Evolutionary conservation across 768 basidiomycete genomes (phyloP).

Genomic region (Melanogaster broomeanus): DNA sequence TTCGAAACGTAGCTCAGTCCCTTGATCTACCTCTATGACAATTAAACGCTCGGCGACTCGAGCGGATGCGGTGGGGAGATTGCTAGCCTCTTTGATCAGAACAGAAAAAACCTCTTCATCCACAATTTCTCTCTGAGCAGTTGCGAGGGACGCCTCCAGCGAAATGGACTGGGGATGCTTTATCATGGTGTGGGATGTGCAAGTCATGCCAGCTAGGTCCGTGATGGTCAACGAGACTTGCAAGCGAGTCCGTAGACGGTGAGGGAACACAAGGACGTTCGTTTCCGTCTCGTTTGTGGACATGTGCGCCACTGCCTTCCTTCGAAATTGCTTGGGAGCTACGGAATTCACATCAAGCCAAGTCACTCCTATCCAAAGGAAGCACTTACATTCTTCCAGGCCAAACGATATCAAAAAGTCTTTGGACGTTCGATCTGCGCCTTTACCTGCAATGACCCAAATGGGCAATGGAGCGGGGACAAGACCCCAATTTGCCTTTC

Average conservation of each 20-base stretch:
- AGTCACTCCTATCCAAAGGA: neutral
- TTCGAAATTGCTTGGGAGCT: slow-evolving; percentile 68
- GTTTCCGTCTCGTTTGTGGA: slow-evolving; percentile 47
- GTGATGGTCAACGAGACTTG: slow-evolving; percentile 53
- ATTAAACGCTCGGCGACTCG: slow-evolving; percentile 79
- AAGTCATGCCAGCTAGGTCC: slow-evolving; percentile 34
- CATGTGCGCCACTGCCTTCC: slow-evolving; percentile 70
- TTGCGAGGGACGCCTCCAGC: slow-evolving; percentile 52
- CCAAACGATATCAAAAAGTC: slow-evolving; percentile 83
- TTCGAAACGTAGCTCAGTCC: slow-evolving; percentile 69
- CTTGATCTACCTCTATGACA: slow-evolving; percentile 74
- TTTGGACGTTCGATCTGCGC: slow-evolving; percentile 76
- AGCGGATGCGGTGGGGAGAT: slow-evolving; percentile 72
- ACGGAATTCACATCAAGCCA: slow-evolving; percentile 7
- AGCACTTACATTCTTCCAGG: slow-evolving; percentile 75
- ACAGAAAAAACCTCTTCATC: slow-evolving; percentile 80
- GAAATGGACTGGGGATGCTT: slow-evolving; percentile 32
- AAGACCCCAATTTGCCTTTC: slow-evolving; percentile 78
- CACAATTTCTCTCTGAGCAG: slow-evolving; percentile 70
- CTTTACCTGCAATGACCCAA: slow-evolving; percentile 71
- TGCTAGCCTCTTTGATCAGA: slow-evolving; percentile 76
- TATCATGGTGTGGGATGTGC: slow-evolving; percentile 40
- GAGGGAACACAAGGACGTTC: slow-evolving; percentile 57
- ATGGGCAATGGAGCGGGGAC: slow-evolving; percentile 76
- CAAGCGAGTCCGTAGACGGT: slow-evolving; percentile 64